Evolutionary conservation across 2,329 filamentous ascomycete species (phyloP).

Genomic region (Fusarium tuaranense): DNA sequence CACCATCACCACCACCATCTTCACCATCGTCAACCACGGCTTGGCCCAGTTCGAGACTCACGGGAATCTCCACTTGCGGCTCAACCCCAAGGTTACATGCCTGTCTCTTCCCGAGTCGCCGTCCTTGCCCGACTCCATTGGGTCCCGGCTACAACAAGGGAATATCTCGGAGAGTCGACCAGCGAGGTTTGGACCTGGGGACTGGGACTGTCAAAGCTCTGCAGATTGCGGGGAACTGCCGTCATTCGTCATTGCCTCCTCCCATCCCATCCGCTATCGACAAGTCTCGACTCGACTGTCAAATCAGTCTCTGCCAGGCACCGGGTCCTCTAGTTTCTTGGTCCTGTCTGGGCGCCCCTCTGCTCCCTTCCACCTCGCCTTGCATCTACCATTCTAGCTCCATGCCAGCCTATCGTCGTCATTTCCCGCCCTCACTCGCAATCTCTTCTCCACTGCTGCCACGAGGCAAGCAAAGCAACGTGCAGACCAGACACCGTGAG

Average conservation of each 20-base stretch:
- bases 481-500: constrained; percentile 20
- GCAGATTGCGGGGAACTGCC: constrained; percentile 40
- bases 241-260: constrained; percentile 12
- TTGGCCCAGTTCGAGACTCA: constrained; percentile 1
- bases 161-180: constrained; percentile 40
- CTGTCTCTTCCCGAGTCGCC: background rate
- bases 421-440: background rate
- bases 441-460: constrained; percentile 16
- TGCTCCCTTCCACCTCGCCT: constrained; percentile 3
- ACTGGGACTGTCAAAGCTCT: constrained; percentile 31
- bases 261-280: constrained; percentile 13
- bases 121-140: constrained; percentile 28
- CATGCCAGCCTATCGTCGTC: constrained; percentile 5
- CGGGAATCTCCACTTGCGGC: constrained; percentile 40
- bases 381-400: constrained; percentile 8
- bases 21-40: background rate
- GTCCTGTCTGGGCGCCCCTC: background rate
- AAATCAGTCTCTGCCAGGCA: background rate
- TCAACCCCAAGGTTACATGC: constrained; percentile 32
- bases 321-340: background rate
- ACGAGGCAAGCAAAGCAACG: constrained; percentile 22
- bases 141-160: constrained; percentile 36
- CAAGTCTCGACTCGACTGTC: background rate
- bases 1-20: background rate
- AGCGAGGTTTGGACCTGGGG: constrained; percentile 16